phyloP scores from a whole-genome alignment of 305 asterid species.

The Withania somnifera region DNA sequence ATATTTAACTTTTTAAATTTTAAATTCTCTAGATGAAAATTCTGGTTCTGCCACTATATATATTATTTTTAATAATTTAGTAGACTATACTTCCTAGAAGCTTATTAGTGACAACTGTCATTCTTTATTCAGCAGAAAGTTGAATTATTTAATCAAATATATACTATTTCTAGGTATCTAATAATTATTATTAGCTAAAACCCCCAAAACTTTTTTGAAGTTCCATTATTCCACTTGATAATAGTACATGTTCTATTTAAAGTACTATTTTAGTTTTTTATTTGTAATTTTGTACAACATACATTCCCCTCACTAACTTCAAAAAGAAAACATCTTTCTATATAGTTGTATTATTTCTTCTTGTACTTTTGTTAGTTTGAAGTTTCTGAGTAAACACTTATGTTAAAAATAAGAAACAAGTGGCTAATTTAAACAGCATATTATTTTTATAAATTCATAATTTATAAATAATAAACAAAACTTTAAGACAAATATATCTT shows the following conservation, averaged over 20 bases:
- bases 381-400: neutral
- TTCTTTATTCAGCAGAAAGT: slow-evolving; percentile 18
- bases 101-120: slow-evolving; percentile 8
- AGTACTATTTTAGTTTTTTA: neutral
- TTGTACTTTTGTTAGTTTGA: neutral
- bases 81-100: slow-evolving; percentile 10
- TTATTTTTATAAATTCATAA: too few relatives aligned
- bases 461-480: too few relatives aligned
- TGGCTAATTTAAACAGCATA: neutral
- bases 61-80: too few relatives aligned
- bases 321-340: neutral
- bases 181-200: neutral
- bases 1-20: too few relatives aligned
- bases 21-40: too few relatives aligned
- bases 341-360: neutral
- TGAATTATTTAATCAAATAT: neutral
- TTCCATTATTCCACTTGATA: neutral
- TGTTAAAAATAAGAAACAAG: neutral
- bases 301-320: neutral
- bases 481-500: too few relatives aligned
- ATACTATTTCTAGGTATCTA: neutral
- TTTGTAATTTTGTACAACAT: neutral
- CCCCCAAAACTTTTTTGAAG: neutral
- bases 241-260: neutral
- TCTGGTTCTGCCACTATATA: too few relatives aligned